Evolutionary conservation across 305 asterid species (phyloP).

Genomic region (Solanum aculeatissimum): DNA sequence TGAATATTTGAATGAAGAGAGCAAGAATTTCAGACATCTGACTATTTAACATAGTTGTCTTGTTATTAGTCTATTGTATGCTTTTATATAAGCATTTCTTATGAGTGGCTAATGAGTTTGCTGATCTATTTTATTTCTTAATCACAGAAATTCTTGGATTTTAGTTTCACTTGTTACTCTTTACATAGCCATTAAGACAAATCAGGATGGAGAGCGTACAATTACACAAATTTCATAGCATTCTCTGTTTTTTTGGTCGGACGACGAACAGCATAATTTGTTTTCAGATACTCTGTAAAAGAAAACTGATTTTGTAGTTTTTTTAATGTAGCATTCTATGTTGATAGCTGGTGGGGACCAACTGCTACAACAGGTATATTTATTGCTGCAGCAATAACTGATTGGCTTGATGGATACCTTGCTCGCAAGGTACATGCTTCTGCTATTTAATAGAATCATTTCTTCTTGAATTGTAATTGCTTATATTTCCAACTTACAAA

Average conservation of each 20-base stretch:
- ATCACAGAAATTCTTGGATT: neutral
- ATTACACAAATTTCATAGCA: neutral
- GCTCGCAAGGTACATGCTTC: constrained; percentile 65
- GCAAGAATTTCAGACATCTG: neutral
- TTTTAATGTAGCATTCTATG: constrained; percentile 56
- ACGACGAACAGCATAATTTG: neutral
- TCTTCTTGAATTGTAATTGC: neutral
- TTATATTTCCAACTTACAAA: constrained; percentile 1
- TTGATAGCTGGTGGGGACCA: constrained; percentile 88
- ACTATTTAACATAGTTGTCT: neutral
- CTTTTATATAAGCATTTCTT: neutral
- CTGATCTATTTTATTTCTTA: neutral
- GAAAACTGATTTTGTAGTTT: constrained; percentile 2
- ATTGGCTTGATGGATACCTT: constrained; percentile 97
- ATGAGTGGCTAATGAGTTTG: neutral
- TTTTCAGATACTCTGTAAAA: neutral
- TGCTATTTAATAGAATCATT: constrained; percentile 1
- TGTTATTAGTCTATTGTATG: neutral
- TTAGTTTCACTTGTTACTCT: neutral
- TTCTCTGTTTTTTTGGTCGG: neutral
- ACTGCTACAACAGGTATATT: constrained; percentile 67
- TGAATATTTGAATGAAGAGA: neutral
- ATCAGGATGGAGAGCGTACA: neutral
- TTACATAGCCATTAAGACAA: neutral
- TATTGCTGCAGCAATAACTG: constrained; percentile 78